Base-by-base conservation (phyloP, 805 yeast species). In the Kuraishia piskuri region DNA sequence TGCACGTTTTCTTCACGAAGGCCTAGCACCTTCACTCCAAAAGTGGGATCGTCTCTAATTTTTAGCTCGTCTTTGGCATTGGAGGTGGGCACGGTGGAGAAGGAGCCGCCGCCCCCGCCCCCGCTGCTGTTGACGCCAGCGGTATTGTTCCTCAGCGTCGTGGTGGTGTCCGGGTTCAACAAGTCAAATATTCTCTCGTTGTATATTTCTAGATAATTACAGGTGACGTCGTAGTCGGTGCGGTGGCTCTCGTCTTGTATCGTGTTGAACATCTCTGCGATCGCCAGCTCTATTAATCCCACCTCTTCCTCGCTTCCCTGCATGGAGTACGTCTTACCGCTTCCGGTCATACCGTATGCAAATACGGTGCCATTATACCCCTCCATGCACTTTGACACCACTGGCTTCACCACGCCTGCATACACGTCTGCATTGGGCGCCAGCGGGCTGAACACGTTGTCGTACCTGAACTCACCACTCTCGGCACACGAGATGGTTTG, bases 311-410 rank as follows among this genome's bases (percentile, higher is more conserved):
- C 73, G 24, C 75, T 72, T 26, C 96, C 96, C 57, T 84, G 84
- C 96, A 90, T 90, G 1, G 96, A 80, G 63, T 79, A 83, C 0
- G 97, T 90, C 67, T 90, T 90, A 10, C 97, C 97, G 1, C 95
- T 86, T 0, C 96, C 96, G 0, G 97, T 90, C 90, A 88, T 88
- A 37, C 97, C 97, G 62, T 90, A 90, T 0, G 98, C 97, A 66
- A 92, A 90, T 0, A 91, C 82, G 0, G 97, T 90, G 17, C 91
- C 91, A 62, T 90, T 90, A 66, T 71, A 91, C 0, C 96, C 97
- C 17, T 83, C 83, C 60, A 76, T 75, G 56, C 79, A 82, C 64
- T 76, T 80, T 57, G 63, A 71, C 44, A 76, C 83, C 66, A 77
- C 76, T 37, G 73, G 80, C 59, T 63, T 75, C 50, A 81, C 95